Evolutionary conservation across 345 rosid genomes (phyloP).

Genomic region (Nasturtium officinale): DNA sequence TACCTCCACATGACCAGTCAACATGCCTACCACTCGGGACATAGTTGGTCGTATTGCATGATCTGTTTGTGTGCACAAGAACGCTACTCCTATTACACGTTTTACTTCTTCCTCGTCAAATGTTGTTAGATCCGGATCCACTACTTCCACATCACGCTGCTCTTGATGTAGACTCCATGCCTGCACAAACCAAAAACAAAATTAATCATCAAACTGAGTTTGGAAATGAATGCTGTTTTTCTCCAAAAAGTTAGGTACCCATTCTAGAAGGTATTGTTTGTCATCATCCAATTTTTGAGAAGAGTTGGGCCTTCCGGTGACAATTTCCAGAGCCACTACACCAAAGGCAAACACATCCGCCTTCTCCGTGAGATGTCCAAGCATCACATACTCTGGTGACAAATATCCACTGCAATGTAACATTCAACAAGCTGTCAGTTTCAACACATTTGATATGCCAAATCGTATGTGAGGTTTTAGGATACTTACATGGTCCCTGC

Average conservation of each 20-base stretch:
- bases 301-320: constrained; percentile 71
- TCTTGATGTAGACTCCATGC: constrained; percentile 63
- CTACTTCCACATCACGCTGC: constrained; percentile 46
- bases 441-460: neutral
- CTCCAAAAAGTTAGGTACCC: constrained; percentile 42
- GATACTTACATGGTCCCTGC: constrained; percentile 49
- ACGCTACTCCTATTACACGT: constrained; percentile 56
- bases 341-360: constrained; percentile 73
- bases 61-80: constrained; percentile 57
- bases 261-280: constrained; percentile 67
- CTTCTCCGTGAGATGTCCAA: constrained; percentile 73
- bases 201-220: too few species aligned
- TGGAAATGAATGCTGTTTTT: too few species aligned
- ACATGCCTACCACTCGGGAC: constrained; percentile 56
- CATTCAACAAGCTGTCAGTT: neutral
- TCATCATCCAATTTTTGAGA: constrained; percentile 51
- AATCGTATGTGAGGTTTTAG: neutral
- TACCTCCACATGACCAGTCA: constrained; percentile 57
- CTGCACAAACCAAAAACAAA: constrained; percentile 37
- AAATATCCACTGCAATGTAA: constrained; percentile 54
- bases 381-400: constrained; percentile 79
- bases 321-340: constrained; percentile 60
- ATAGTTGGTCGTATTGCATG: constrained; percentile 46
- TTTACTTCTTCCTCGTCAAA: constrained; percentile 51
- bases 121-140: constrained; percentile 43